Evolutionary conservation across 805 yeast species (phyloP), one percentile per base, ranked within the genome.

Genomic region (Wickerhamomyces sydowiorum): DNA sequence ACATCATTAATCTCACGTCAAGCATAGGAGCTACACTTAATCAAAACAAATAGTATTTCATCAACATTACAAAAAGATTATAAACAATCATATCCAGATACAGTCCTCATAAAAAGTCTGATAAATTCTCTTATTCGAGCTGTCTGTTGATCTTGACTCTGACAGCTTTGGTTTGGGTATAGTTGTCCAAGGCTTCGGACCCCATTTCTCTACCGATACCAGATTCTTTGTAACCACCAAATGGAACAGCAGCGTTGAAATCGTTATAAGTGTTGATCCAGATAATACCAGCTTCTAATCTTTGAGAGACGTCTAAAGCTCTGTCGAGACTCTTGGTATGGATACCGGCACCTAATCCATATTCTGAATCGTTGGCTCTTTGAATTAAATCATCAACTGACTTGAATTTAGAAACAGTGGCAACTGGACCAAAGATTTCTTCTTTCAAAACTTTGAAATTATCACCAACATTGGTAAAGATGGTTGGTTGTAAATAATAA

Each of bases 151-250:
- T 53, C 54, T 63, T 75, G 48, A 75, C 64, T 73, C 85, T 76
- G 47, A 80, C 81, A 52, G 85, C 82, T 70, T 79, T 80, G 50
- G 65, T 65, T 66, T 80, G 86, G 46, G 76, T 70, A 70, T 78
- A 80, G 70, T 75, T 76, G 51, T 76, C 83, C 57, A 78, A 72
- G 28, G 81, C 82, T 55, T 76, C 82, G 36, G 63, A 65, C 64
- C 86, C 86, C 83, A 80, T 76, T 69, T 80, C 86, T 70, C 85
- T 76, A 57, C 86, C 86, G 42, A 75, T 66, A 69, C 86, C 86
- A 47, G 82, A 75, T 64, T 76, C 75, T 56, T 76, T 75, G 70
- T 66, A 79, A 52, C 86, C 86, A 60, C 86, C 86, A 58, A 80
- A 80, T 66, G 86, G 86, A 62, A 79, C 81, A 62, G 66, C 65